Conservation (phyloP, 2,329 filamentous ascomycete species). For the Colletotrichum musae region DNA sequence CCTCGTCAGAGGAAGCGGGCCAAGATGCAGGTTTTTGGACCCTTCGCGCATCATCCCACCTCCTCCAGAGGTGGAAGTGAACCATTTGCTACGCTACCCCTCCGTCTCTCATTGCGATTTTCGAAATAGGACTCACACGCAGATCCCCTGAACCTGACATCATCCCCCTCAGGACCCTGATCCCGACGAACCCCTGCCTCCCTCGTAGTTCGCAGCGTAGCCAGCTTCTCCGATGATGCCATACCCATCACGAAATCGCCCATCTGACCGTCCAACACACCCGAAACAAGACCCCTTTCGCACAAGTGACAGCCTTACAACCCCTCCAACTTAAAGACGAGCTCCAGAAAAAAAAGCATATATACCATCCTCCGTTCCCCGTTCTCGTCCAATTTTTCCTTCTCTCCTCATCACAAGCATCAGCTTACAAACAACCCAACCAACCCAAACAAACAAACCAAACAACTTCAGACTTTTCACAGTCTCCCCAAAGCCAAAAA, state of each 20-base stretch:
- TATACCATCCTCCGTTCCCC: slow-evolving; percentile 35
- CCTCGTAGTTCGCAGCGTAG: not conserved
- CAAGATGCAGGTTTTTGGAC: slow-evolving; percentile 34
- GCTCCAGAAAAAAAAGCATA: slow-evolving; percentile 29
- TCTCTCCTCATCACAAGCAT: slow-evolving; percentile 25
- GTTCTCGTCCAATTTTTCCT: not conserved
- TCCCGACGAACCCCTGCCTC: slow-evolving; percentile 2
- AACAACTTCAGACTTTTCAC: slow-evolving; percentile 25
- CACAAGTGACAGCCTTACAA: not conserved
- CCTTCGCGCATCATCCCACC: slow-evolving; percentile 30
- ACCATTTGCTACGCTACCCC: slow-evolving; percentile 2
- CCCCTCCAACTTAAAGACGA: not conserved
- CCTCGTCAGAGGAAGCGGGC: slow-evolving; percentile 29
- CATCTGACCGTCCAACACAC: slow-evolving; percentile 6
- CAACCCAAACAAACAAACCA: slow-evolving; percentile 25
- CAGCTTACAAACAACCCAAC: slow-evolving; percentile 15
- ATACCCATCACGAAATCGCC: slow-evolving; percentile 13
- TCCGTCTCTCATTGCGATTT: too few species aligned
- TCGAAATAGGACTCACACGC: not conserved
- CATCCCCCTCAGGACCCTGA: slow-evolving; percentile 30
- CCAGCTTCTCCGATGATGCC: slow-evolving; percentile 30
- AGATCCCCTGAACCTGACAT: slow-evolving; percentile 38
- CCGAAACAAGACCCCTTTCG: not conserved
- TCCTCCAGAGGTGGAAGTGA: not conserved
- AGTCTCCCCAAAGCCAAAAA: slow-evolving; percentile 20